These are phyloP conservation scores for Ophiostoma populinum DNA, from an alignment of 2,329 filamentous ascomycete species.

Conservation along the genomic window DNA sequence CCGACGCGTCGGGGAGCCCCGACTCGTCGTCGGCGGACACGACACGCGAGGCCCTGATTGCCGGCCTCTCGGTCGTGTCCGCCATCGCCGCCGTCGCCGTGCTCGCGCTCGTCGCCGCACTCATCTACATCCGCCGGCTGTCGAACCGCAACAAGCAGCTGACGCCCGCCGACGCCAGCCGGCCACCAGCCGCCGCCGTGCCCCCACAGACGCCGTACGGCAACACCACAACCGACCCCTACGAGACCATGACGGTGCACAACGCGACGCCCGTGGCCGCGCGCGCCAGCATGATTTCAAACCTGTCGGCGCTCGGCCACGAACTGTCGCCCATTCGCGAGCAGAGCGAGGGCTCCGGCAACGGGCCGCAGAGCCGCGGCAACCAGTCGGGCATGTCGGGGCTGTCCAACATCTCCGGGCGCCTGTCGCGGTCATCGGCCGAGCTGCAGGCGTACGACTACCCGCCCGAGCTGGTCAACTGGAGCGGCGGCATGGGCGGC, in stretches of 20 bases:
- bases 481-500: neutral
- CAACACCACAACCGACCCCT: neutral
- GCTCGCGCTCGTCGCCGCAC: neutral
- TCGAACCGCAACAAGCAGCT: neutral
- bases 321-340: neutral
- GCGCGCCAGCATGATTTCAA: neutral
- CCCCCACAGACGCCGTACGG: too few species aligned
- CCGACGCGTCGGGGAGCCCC: too few species aligned
- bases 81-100: constrained; percentile 4
- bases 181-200: neutral
- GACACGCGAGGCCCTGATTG: constrained; percentile 1
- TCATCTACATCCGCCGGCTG: constrained; percentile 2
- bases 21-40: neutral
- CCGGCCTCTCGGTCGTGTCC: constrained; percentile 5
- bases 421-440: neutral
- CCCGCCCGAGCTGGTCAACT: neutral
- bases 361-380: too few species aligned
- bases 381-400: too few species aligned
- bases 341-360: neutral
- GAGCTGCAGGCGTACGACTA: too few species aligned
- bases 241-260: neutral
- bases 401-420: too few species aligned
- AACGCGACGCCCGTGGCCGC: neutral
- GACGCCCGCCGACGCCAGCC: neutral
- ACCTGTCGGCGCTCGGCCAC: neutral